A percentile compares a stretch with the other conserved stretches of the same genome.
phyloP scores from a whole-genome alignment of 2,329 filamentous ascomycete species.

The Herpotrichia juniperi region DNA sequence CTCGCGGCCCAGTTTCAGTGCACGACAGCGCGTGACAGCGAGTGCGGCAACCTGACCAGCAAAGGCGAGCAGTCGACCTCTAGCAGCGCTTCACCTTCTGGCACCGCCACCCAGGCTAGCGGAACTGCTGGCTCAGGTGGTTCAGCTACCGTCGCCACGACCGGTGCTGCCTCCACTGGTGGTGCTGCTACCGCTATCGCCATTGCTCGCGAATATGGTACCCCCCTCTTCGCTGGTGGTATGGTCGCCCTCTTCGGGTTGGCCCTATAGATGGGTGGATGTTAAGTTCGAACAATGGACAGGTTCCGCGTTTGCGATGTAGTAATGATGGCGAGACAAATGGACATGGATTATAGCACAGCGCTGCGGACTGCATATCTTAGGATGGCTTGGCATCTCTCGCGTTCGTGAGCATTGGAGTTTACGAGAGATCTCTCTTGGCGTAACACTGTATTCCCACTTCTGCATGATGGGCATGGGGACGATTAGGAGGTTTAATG shows the following conservation, averaged over 20 bases:
- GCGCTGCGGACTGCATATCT: conserved; percentile 18
- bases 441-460: conserved; percentile 31
- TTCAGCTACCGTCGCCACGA: conserved; percentile 31
- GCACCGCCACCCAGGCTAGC: conserved; percentile 14
- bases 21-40: conserved; percentile 42
- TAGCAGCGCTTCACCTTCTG: conserved; percentile 37
- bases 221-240: conserved; percentile 58
- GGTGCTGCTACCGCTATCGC: conserved; percentile 54
- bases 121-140: conserved; percentile 24
- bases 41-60: conserved; percentile 59
- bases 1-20: conserved; percentile 51
- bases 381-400: conserved; percentile 21
- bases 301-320: conserved; percentile 29
- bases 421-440: conserved; percentile 23
- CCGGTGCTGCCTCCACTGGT: conserved; percentile 32
- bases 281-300: conserved; percentile 25
- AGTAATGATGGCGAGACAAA: conserved; percentile 29
- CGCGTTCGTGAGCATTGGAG: conserved; percentile 34
- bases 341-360: conserved; percentile 17
- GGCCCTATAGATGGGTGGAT: conserved; percentile 54
- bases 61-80: conserved; percentile 27
- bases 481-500: conserved; percentile 33
- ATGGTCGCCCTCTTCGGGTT: conserved; percentile 63
- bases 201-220: conserved; percentile 57
- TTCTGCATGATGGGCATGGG: conserved; percentile 21